Evolutionary conservation across 1,139 yeast genomes (phyloP), one percentile per base, ranked within the genome.

Genomic region (Debaryomyces udenii): DNA sequence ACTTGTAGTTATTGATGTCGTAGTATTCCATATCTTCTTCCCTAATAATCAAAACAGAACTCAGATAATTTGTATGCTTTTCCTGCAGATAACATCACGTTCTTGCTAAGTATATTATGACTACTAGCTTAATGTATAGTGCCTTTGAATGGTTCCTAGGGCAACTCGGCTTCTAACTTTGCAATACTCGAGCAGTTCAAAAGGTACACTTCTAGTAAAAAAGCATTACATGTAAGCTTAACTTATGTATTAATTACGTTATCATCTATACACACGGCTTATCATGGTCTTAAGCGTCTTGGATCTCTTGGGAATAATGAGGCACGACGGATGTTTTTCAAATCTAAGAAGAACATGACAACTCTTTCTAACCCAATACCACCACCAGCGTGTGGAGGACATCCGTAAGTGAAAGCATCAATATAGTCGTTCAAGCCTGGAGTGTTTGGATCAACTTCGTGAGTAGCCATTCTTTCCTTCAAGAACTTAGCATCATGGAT

Each of bases 361-460:
- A 93, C 99, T 75, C 99, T 88, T 73, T 93, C 99, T 53, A 93
- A 75, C 57, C 99, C 99, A 64, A 93, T 93, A 70, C 99, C 99
- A 72, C 99, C 99, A 65, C 99, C 99, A 18, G 96, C 99, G 58
- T 93, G 99, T 38, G 99, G 99, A 51, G 96, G 84, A 76, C 97
- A 93, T 15, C 98, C 99, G 62, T 86, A 91, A 36, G 80, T 73
- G 74, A 94, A 93, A 15, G 96, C 95, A 50, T 91, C 91, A 47
- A 89, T 85, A 67, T 94, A 93, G 62, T 94, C 98, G 61, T 78
- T 76, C 59, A 91, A 74, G 50, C 98, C 98, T 26, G 90, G 86
- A 48, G 78, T 78, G 42, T 69, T 70, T 47, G 96, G 89, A 62
- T 88, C 88, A 43, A 94, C 83, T 35, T 80, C 98, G 58, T 86